Evolutionary conservation across 345 rosid species (phyloP), one percentile per base, ranked within the genome.

Genomic region (Salix koriyanagi): DNA sequence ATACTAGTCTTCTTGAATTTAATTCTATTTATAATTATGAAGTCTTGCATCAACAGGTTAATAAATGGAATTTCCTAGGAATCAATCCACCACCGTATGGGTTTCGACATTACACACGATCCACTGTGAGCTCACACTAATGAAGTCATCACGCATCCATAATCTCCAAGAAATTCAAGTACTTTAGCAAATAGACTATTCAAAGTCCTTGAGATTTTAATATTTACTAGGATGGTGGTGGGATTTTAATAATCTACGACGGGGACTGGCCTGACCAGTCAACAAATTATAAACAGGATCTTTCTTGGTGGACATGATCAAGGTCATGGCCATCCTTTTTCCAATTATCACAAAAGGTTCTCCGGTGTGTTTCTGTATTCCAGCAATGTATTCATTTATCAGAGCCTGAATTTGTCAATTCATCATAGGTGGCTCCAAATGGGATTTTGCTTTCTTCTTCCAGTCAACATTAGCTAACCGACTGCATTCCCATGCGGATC

Each of bases 391-490:
- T 66, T 82, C 70, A 76, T 72, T 69, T 30, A 30, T 28, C 41
- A 44, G 56, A 72, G 34, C 11, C 74, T 67, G 68, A 34, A 78
- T 5, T 25, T 77, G 76, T 62, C 77, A 71, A 68, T 76, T 76
- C 71, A 48, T 48, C 36, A 25, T 2, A 2, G 79, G 28, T 74
- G 81, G 74, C 70, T 34, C 74, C 76, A 71, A 65, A 26, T 42
- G 60, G 26, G 46, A 6, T n/a, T 69, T 73, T 23, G 78, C 73
- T 44, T 76, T 79, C 44, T 72, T 62, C 69, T 73, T 48, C 67
- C 1, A 16, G 85, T 84, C 85, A 84, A 84, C 13, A 54, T 76
- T 81, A 84, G 83, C 62, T 81, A 74, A 75, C 84, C 87, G 76
- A 75, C 83, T 30, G 9, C 13, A 23, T 67, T 61, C 54, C 15